These are phyloP conservation scores for Cydonia oblonga DNA, from an alignment of 331 rosid genomes.

Conservation along the genomic window DNA sequence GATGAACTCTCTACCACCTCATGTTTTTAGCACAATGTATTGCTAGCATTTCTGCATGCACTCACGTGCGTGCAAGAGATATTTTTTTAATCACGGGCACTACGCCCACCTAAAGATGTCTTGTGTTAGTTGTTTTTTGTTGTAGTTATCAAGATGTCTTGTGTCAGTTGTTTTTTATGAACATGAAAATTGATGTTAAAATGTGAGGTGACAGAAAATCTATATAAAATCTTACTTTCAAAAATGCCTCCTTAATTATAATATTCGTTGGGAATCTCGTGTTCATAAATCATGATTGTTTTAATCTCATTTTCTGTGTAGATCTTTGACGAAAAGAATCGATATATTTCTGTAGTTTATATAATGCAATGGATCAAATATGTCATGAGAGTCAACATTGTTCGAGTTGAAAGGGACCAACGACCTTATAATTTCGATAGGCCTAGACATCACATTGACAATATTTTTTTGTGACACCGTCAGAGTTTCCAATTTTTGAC, in stretches of 20 bases:
- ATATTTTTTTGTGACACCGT: neutral
- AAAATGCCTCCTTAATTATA: too few relatives aligned
- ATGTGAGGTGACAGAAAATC: accelerated
- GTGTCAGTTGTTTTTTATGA: too few relatives aligned
- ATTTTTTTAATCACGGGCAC: too few relatives aligned
- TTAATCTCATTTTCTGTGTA: neutral
- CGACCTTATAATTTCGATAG: neutral
- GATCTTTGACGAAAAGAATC: neutral
- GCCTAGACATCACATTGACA: neutral
- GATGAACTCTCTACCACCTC: accelerated
- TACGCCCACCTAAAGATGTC: too few relatives aligned
- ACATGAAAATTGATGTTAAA: too few relatives aligned
- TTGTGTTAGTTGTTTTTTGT: too few relatives aligned
- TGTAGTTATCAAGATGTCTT: too few relatives aligned
- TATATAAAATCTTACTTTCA: accelerated
- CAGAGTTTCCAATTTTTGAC: neutral
- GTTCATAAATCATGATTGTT: neutral
- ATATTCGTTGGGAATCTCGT: neutral
- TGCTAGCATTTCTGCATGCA: too few relatives aligned
- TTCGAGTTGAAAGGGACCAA: neutral
- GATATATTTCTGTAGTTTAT: neutral
- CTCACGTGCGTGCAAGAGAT: too few relatives aligned
- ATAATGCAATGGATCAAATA: neutral
- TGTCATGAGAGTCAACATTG: neutral
- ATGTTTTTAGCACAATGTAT: too few relatives aligned